phyloP scores from a whole-genome alignment of 805 yeast species.

The Candida sphagnicola region DNA sequence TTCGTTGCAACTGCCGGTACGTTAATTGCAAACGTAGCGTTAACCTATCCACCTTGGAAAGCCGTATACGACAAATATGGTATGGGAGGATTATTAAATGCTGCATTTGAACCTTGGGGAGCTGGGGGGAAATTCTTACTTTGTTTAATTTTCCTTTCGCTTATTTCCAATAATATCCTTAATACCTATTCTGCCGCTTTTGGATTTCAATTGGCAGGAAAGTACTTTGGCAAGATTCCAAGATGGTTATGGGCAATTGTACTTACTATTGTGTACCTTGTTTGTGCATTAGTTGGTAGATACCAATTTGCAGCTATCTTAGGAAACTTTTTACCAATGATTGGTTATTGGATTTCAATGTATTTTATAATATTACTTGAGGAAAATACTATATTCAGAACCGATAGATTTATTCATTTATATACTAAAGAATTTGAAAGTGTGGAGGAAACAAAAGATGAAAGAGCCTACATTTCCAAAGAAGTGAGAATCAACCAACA shows the following conservation, averaged over 20 bases:
- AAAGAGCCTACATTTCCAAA: slow-evolving; percentile 18
- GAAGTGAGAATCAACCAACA: slow-evolving; percentile 37
- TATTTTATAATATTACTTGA: slow-evolving; percentile 68
- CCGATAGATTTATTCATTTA: slow-evolving; percentile 31
- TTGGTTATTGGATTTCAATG: slow-evolving; percentile 87
- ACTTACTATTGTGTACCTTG: slow-evolving; percentile 59
- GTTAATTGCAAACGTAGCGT: slow-evolving; percentile 65
- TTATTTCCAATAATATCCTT: slow-evolving; percentile 77
- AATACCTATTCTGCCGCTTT: slow-evolving; percentile 82
- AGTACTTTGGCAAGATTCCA: slow-evolving; percentile 56
- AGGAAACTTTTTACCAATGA: slow-evolving; percentile 83
- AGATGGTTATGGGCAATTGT: slow-evolving; percentile 73
- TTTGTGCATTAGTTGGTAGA: slow-evolving; percentile 73
- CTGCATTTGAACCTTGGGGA: slow-evolving; percentile 69
- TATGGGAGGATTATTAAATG: slow-evolving; percentile 69
- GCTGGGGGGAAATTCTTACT: slow-evolving; percentile 75
- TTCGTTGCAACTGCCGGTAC: slow-evolving; percentile 75
- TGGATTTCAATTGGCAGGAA: slow-evolving; percentile 63
- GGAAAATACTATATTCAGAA: slow-evolving; percentile 71
- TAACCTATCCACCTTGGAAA: slow-evolving; percentile 52
- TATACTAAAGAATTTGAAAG: slow-evolving; percentile 26
- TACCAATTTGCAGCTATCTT: slow-evolving; percentile 67
- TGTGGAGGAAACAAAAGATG: slow-evolving; percentile 1
- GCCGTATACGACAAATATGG: slow-evolving; percentile 55
- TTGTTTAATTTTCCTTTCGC: slow-evolving; percentile 64